These are phyloP conservation scores for Jaltomata sinuosa DNA, from an alignment of 257 asterid species.

Conservation along the genomic window DNA sequence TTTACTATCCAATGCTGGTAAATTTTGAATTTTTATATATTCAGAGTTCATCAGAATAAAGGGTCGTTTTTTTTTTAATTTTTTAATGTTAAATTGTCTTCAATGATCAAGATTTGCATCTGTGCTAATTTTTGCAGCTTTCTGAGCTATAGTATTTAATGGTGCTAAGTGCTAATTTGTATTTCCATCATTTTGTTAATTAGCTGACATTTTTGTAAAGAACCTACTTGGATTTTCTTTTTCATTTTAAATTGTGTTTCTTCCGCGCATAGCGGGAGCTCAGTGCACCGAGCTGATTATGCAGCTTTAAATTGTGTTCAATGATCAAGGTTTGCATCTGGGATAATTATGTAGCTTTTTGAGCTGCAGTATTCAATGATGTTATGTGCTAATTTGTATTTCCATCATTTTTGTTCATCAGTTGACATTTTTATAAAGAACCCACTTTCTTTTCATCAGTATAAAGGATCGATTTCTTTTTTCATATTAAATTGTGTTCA, in stretches of 20 bases:
- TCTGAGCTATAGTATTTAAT: neutral
- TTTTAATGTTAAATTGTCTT: neutral
- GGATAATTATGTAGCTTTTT: neutral
- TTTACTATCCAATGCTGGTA: constrained; percentile 36
- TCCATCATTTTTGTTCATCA: no score
- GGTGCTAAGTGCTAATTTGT: neutral
- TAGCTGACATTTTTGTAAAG: neutral
- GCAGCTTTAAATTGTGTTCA: no score
- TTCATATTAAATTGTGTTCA: neutral
- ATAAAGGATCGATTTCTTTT: neutral
- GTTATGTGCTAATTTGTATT: no score
- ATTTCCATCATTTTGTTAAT: neutral
- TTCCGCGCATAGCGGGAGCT: no score
- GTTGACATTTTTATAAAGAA: neutral
- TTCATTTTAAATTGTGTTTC: neutral
- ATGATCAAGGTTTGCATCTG: neutral
- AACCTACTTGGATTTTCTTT: neutral
- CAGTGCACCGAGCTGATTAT: no score
- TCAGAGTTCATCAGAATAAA: neutral
- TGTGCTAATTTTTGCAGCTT: neutral
- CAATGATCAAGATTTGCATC: neutral
- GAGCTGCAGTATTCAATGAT: neutral
- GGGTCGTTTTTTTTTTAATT: neutral
- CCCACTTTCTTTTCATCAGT: neutral
- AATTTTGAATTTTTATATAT: neutral